phyloP scores from a whole-genome alignment of 1,284 basidiomycete species.

The Meripilus lineatus region DNA sequence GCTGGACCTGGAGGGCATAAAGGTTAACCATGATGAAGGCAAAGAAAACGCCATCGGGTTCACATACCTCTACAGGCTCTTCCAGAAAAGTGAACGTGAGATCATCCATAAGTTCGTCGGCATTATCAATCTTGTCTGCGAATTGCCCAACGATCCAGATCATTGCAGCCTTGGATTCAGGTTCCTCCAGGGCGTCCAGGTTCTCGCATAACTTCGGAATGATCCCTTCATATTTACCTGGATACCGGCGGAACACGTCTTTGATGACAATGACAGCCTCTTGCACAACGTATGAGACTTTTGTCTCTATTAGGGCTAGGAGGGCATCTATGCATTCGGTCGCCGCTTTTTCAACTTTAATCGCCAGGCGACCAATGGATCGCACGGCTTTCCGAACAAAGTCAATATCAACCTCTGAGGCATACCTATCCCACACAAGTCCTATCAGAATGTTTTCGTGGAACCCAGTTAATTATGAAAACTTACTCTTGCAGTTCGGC shows the following conservation, averaged over 20 bases:
- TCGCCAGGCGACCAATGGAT: conserved; percentile 93
- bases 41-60: not conserved
- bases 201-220: conserved; percentile 92
- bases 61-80: conserved; percentile 81
- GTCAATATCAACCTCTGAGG: conserved; percentile 96
- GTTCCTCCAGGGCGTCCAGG: conserved; percentile 89
- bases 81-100: conserved; percentile 90
- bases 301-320: conserved; percentile 86
- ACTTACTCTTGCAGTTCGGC: conserved; percentile 92
- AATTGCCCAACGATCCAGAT: conserved; percentile 99
- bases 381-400: conserved; percentile 97
- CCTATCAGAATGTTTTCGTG: not conserved
- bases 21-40: not conserved
- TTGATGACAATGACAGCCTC: conserved; percentile 97
- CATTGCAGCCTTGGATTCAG: conserved; percentile 95
- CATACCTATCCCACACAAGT: conserved; percentile 61
- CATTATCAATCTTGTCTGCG: conserved; percentile 93
- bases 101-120: conserved; percentile 92
- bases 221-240: conserved; percentile 93
- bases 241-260: conserved; percentile 97
- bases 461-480: not conserved
- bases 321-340: conserved; percentile 89
- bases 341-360: conserved; percentile 91
- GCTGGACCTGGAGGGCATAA: conserved; percentile 69
- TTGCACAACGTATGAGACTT: conserved; percentile 96